Evolutionary conservation across 2,329 filamentous ascomycete genomes (phyloP), one percentile per base, ranked within the genome.

Genomic region (Cladosporium sp.): DNA sequence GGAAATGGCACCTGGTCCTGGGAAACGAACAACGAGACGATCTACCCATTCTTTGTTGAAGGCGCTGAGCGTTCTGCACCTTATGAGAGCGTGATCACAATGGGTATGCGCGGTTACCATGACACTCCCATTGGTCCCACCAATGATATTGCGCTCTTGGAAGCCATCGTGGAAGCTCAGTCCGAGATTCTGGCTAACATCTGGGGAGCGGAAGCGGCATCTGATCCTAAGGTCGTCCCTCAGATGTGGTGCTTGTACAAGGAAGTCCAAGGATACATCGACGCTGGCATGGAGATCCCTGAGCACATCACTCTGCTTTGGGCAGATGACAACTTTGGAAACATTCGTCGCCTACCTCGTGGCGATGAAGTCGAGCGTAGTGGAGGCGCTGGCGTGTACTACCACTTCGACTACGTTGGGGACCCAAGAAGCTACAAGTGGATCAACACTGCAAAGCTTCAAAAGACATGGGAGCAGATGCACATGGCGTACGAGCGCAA

Each of bases 221-320:
- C 75, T 1, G 76, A 85, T 55, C 80, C 84, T 44, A 76, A 81
- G 4, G 78, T 82, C 1, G 84, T 89, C 0, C 88, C 89, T 6
- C 89, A 91, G 75, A 83, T 88, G 77, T 91, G 89, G 88, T 90
- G 88, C 70, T 78, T 91, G 67, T 92, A 91, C 77, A 91, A 91
- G 73, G 89, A 92, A 73, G 88, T 92, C 1, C 88, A 89, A 76
- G 84, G 85, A 7, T 91, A 91, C 74, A 86, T 88, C 66, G 85
- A 89, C 65, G 81, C 85, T 18, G 89, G 89, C 1, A 82, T 91
- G 73, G 78, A 79, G 2, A 83, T 90, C 75, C 77, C 88, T 0
- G 88, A 91, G 44, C 84, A 89, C 71, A 84, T 91, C 31, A 91
- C 87, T 1, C 79, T 91, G 28, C 80, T 91, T 5, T 91, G 88